Evolutionary conservation across 805 yeast species (phyloP), one percentile per base, ranked within the genome.

Genomic region (Isabelozyma pseudorhagii): DNA sequence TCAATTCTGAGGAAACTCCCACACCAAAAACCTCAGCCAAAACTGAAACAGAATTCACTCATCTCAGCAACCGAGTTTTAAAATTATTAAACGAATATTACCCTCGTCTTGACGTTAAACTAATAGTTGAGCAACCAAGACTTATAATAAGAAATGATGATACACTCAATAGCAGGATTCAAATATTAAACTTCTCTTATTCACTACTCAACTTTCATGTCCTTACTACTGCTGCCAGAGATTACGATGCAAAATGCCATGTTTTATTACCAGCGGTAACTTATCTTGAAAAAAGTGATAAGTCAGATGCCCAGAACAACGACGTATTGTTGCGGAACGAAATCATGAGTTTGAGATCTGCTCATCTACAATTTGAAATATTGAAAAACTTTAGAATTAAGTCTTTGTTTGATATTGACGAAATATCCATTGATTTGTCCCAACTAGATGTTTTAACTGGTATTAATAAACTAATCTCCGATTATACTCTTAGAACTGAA

Each of bases 121-220:
- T 65, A 15, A 58, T 62, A 7, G 53, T 69, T 9, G 75, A 70
- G 49, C 73, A 68, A 44, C 73, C 74, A 6, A 51, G 71, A 42
- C 39, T 66, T 5, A 62, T 65, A 2, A 14, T 65, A 1, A 49
- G 64, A 31, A 62, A 61, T 46, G 31, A 46, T 10, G 49, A 54
- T 28, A 48, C 42, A 27, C 6, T 38, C 1, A 38, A 45, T 1
- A 46, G 49, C 5, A 46, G 54, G 10, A 51, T 52, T 3, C 56
- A 58, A 48, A 46, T 73, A 34, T 50, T 74, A 28, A 64, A 65
- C 47, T 60, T 68, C 29, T 61, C 71, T 1, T 72, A 67, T 53
- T 66, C 76, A 3, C 60, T 70, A 49, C 54, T 72, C 47, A 61
- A 68, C 48, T 54, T 74, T 39, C 72, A 66, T 42, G 51, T 72